Base-by-base conservation (phyloP, 345 rosid genomes). In the Cardiospermum halicacabum region DNA sequence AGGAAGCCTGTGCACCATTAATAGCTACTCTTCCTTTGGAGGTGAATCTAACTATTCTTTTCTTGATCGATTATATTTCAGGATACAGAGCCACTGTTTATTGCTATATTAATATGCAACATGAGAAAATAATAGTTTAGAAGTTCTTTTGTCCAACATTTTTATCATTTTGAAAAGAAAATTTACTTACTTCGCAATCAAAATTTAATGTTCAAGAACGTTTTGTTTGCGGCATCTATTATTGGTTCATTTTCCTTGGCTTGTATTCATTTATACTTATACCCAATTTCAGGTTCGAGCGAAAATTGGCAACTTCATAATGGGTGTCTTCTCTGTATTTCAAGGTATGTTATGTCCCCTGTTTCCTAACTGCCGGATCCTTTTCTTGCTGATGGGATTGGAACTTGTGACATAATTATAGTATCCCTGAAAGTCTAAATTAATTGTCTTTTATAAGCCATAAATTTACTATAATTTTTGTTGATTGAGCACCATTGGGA, bases 1-100 rank as follows among this genome's bases (percentile, higher is more conserved):
- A 55, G 45, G 90, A 91, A 49, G 81, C 80, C 12, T 91, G 91
- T 75, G 97, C 99, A 61, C 99, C 99, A 26, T 70, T 91, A 76
- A 89, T 94, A 74, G 96, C 97, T 62, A 94, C 96, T 26, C 95
- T 94, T 72, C 96, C 97, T 69, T 78, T 94, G 76, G 97, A 94
- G 90, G 96, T 83, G 60, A 68, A 74, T 78, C 62, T 56, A 22
- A 15, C 39, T 64, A 22, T 16, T 37, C 64, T 24, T 51, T 62
- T 58, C 31, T 15, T 50, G 4, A 11, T 65, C 51, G 27, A 24
- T 54, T 13, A 3, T 16, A 63, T 54, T 53, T 40, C 22, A 12
- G 11, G 22, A 64, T 64, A n/a, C 30, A 18, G 27, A 40, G 40
- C 13, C 1, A 27, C 24, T 28, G 31, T 47, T 37, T 64, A n/a